A percentile compares a stretch with the other conserved stretches of the same genome.
These are phyloP conservation scores for Tolypocladium sp. DNA, from an alignment of 2,329 filamentous ascomycete genomes.

Conservation along the genomic window DNA sequence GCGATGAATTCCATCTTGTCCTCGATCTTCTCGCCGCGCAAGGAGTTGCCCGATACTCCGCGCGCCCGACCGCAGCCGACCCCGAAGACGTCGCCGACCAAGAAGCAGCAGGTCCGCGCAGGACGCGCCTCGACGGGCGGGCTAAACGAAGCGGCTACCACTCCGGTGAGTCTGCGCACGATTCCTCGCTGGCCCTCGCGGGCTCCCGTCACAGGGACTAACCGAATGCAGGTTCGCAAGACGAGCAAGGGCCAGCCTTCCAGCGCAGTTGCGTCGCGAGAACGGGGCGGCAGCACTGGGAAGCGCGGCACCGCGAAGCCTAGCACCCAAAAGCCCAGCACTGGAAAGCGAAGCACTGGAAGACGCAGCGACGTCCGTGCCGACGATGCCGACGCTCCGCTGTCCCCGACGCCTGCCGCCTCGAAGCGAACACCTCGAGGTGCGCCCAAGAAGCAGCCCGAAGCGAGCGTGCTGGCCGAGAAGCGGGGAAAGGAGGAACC, in stretches of 20 bases:
- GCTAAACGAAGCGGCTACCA: not conserved
- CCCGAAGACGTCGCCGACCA: not conserved
- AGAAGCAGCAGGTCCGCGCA: not conserved
- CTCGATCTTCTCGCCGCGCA: not conserved
- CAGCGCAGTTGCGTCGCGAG: not conserved
- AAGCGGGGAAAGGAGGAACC: not conserved
- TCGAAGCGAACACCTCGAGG: not conserved
- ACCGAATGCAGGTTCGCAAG: not conserved
- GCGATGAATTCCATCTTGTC: not conserved
- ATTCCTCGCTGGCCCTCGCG: not conserved
- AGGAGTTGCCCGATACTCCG: not conserved
- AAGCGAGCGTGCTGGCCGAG: not conserved
- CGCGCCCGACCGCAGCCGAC: not conserved
- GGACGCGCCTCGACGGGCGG: not conserved
- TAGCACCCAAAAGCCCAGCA: not conserved
- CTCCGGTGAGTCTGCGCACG: not conserved
- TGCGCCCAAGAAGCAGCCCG: not conserved
- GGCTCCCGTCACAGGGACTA: not conserved
- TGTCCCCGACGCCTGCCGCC: not conserved
- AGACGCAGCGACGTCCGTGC: not conserved
- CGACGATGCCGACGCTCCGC: not conserved
- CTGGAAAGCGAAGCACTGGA: not conserved
- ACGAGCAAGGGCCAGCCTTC: not conserved
- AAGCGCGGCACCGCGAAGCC: not conserved
- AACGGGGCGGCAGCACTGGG: not conserved